Percentiles rank a stretch among this genome's conserved stretches.
Conservation (phyloP, 306 rosid species). For the Cicer bijugum region DNA sequence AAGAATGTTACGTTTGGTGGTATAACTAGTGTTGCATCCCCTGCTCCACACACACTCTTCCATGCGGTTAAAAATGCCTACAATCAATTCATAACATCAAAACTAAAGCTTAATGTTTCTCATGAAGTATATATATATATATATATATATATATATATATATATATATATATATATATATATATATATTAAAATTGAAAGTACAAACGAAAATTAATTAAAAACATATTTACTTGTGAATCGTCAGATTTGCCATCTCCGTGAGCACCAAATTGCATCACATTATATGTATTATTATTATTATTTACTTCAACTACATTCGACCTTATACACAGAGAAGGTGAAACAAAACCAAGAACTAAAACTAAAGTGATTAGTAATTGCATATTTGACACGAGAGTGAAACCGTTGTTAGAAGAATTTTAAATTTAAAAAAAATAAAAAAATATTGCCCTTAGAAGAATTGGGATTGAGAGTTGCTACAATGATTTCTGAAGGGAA, state of each 20-base stretch:
- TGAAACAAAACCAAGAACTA: not conserved
- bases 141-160: too few relatives aligned
- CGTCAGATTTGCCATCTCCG: not conserved
- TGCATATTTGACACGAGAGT: not conserved
- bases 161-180: too few relatives aligned
- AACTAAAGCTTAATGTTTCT: not conserved
- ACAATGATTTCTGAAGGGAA: not conserved
- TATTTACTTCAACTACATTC: not conserved
- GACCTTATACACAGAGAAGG: not conserved
- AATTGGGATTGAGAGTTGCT: not conserved
- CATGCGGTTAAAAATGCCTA: constrained; percentile 23
- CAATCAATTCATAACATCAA: not conserved
- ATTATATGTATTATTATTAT: not conserved
- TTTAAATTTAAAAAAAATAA: too few relatives aligned
- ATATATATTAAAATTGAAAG: too few relatives aligned
- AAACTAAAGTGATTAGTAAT: not conserved
- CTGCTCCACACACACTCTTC: not conserved
- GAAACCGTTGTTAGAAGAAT: not conserved
- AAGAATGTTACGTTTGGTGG: not conserved
- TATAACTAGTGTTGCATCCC: not conserved
- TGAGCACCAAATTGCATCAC: not conserved
- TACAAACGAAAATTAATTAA: too few relatives aligned
- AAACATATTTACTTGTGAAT: not conserved
- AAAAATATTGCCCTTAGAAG: too few relatives aligned
- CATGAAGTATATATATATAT: too few relatives aligned